Percentiles rank a stretch among this genome's conserved stretches.
These are phyloP conservation scores for Rhizopogon vinicolor DNA, from an alignment of 768 basidiomycete species.

Conservation along the genomic window DNA sequence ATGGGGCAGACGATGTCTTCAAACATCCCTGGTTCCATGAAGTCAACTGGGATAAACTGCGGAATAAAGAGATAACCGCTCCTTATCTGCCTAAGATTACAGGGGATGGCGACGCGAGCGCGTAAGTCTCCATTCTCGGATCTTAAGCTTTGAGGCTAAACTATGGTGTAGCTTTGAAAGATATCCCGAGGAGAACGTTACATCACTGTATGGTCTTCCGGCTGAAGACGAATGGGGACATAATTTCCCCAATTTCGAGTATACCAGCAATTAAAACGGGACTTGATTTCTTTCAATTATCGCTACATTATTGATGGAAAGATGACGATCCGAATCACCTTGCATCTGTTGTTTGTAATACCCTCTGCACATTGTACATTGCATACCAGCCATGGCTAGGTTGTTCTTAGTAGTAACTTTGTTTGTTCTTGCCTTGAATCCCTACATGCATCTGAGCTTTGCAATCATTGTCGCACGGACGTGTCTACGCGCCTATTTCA, in stretches of 20 bases:
- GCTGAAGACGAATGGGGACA: slow-evolving; percentile 59
- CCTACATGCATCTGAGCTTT: slow-evolving; percentile 6
- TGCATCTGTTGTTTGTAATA: slow-evolving; percentile 10
- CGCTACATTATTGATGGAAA: slow-evolving; percentile 6
- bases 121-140: slow-evolving; percentile 45
- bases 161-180: slow-evolving; percentile 55
- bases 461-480: neutral
- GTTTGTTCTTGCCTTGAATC: neutral
- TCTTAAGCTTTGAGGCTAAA: slow-evolving; percentile 2
- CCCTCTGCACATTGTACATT: slow-evolving; percentile 2
- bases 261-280: slow-evolving; percentile 32
- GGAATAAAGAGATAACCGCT: slow-evolving; percentile 83
- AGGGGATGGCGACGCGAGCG: slow-evolving; percentile 94
- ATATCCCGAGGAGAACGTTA: slow-evolving; percentile 72
- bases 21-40: slow-evolving; percentile 92
- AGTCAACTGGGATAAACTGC: slow-evolving; percentile 85
- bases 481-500: neutral
- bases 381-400: neutral
- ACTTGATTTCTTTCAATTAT: slow-evolving; percentile 6
- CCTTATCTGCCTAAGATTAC: slow-evolving; percentile 91
- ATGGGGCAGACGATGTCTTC: slow-evolving; percentile 90
- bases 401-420: slow-evolving; percentile 5
- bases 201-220: slow-evolving; percentile 53
- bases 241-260: slow-evolving; percentile 78
- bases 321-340: slow-evolving; percentile 1